Percentiles rank a stretch among this genome's conserved stretches.
Conservation (phyloP, 2,329 filamentous ascomycete genomes). For the Nothophaeocryptopus gaeumannii region DNA sequence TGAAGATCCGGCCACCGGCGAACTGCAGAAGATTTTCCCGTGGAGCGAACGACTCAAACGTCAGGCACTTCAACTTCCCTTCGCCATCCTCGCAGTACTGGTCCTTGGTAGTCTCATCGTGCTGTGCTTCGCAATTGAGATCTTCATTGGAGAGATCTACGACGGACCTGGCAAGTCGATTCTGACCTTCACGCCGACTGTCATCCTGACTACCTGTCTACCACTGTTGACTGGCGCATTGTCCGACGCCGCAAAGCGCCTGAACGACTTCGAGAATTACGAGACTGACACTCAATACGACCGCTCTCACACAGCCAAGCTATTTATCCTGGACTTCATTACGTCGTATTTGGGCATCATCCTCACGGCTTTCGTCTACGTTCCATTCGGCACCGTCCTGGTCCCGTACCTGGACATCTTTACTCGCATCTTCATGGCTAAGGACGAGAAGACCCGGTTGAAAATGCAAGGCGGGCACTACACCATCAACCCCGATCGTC, state of each 20-base stretch:
- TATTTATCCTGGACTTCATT: constrained; percentile 95
- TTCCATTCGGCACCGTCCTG: constrained; percentile 81
- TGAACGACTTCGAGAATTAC: constrained; percentile 89
- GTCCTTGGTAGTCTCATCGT: constrained; percentile 80
- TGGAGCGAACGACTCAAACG: constrained; percentile 69
- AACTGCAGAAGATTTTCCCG: constrained; percentile 72
- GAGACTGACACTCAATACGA: constrained; percentile 82
- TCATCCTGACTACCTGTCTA: constrained; percentile 77
- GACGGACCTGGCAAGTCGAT: constrained; percentile 82
- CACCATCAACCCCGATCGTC: constrained; percentile 74
- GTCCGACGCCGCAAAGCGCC: constrained; percentile 68
- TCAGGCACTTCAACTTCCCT: constrained; percentile 79
- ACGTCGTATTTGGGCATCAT: constrained; percentile 92
- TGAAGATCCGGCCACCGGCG: constrained; percentile 77
- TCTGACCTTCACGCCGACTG: constrained; percentile 82
- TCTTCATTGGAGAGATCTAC: constrained; percentile 94
- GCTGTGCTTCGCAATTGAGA: constrained; percentile 85
- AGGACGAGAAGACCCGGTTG: constrained; percentile 66
- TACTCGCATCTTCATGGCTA: constrained; percentile 65
- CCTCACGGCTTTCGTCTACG: constrained; percentile 89
- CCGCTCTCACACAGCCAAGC: constrained; percentile 81
- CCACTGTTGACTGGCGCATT: constrained; percentile 75
- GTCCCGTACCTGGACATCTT: constrained; percentile 85
- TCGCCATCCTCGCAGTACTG: constrained; percentile 69
- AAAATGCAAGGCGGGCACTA: constrained; percentile 55